Evolutionary conservation across 768 basidiomycete species (phyloP), one percentile per base, ranked within the genome.

Genomic region (Xerocomellus amylosporus): DNA sequence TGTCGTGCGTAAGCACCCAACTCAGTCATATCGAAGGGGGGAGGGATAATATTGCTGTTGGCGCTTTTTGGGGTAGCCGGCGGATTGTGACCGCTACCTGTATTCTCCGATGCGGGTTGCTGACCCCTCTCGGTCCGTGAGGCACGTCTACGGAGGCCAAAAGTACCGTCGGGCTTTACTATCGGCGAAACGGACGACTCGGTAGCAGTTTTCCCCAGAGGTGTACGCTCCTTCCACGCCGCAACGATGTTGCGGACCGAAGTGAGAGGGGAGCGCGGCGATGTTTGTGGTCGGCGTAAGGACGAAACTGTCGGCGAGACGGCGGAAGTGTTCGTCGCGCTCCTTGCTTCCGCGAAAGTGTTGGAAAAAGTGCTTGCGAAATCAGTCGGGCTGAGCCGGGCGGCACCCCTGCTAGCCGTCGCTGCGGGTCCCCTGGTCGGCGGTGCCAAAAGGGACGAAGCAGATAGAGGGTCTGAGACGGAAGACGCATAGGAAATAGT

Each of bases 181-280:
- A 71, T 69, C 9, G 76, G 72, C 13, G 79, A 76, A 41, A 68
- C 63, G 1, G 73, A 73, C 1, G 78, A 77, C 1, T 71, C 75
- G 2, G 72, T 71, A 3, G 72, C 38, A 6, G 44, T 10, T 15
- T 71, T 62, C 3, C 71, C 71, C 13, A 74, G 56, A 20, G 76
- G 86, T 0, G 86, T 86, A 19, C 86, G 80, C 56, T 89, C 87
- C 66, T 90, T 91, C 88, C 90, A 93, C 8, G 86, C 76, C 0
- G 84, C 81, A 8, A 93, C 86, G 37, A 91, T 83, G 58, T 91
- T 91, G 31, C 87, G 80, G 22, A 93, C 86, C 5, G 85, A 88
- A 1, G 84, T 77, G 26, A 89, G 73, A 1, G 89, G 87, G 5
- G 86, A 87, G 9, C 86, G 80, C 5, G 88, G 86, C 4, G 85